A percentile compares a stretch with the other conserved stretches of the same genome.
phyloP scores from a whole-genome alignment of 1,284 basidiomycete genomes.

The Moesziomyces globuligerus region DNA sequence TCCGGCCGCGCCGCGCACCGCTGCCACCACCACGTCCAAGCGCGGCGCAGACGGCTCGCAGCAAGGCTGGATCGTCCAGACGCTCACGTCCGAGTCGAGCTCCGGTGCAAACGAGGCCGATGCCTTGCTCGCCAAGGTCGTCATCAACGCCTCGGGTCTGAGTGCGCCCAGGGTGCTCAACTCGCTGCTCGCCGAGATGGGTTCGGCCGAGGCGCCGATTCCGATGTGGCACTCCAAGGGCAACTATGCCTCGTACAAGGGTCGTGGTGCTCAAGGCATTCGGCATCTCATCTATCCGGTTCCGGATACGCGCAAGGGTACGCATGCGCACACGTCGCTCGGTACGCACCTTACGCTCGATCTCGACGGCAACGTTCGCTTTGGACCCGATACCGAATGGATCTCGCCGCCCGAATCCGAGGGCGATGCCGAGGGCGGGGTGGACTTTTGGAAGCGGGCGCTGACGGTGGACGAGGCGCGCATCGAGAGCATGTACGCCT shows the following conservation, averaged over 20 bases:
- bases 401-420: slow-evolving; percentile 69
- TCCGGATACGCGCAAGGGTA: slow-evolving; percentile 49
- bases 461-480: slow-evolving; percentile 50
- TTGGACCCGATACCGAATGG: slow-evolving; percentile 94
- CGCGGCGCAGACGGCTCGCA: slow-evolving; percentile 52
- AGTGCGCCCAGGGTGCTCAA: slow-evolving; percentile 69
- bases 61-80: slow-evolving; percentile 73
- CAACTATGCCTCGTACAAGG: slow-evolving; percentile 64
- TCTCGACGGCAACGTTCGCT: slow-evolving; percentile 84
- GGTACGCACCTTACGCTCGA: slow-evolving; percentile 72
- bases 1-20: slow-evolving; percentile 66
- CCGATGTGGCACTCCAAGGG: slow-evolving; percentile 63
- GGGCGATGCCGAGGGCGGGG: slow-evolving; percentile 11
- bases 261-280: slow-evolving; percentile 46
- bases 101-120: slow-evolving; percentile 70
- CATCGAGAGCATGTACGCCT: slow-evolving; percentile 55
- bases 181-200: slow-evolving; percentile 37
- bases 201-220: slow-evolving; percentile 26
- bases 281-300: slow-evolving; percentile 62
- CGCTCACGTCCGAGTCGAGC: slow-evolving; percentile 47
- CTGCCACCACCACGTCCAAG: slow-evolving; percentile 21
- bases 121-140: slow-evolving; percentile 80
- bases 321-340: slow-evolving; percentile 60
- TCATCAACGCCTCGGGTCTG: slow-evolving; percentile 90
- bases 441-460: slow-evolving; percentile 54